Evolutionary conservation across 1,284 basidiomycete genomes (phyloP).

Genomic region (Athelia sp.): DNA sequence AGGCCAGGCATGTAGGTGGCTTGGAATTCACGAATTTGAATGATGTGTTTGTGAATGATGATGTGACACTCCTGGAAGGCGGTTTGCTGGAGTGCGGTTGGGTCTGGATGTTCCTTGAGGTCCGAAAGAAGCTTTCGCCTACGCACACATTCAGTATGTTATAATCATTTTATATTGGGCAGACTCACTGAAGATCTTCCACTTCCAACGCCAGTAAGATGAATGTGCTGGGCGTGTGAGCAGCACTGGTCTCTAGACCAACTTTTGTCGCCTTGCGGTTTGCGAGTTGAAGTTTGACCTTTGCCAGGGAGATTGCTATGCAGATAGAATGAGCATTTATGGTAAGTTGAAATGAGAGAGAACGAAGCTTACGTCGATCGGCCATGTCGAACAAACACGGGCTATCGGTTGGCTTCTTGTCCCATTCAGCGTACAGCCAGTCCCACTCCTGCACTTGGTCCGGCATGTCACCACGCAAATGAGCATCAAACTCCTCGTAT

Average conservation of each 20-base stretch:
- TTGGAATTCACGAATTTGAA: not conserved
- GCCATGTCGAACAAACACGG: not conserved
- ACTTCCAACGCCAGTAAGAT: not conserved
- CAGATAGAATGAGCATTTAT: not conserved
- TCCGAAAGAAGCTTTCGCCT: not conserved
- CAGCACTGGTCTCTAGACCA: not conserved
- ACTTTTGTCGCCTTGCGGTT: not conserved
- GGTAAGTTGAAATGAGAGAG: not conserved
- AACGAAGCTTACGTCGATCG: not conserved
- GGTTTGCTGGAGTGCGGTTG: not conserved
- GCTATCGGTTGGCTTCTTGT: not conserved
- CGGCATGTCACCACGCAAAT: not conserved
- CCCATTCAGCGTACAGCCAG: not conserved
- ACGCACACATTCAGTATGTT: not conserved
- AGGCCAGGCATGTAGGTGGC: not conserved
- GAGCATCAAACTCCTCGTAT: not conserved
- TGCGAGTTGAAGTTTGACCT: not conserved
- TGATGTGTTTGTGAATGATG: not conserved
- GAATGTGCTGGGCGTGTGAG: not conserved
- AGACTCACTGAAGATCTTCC: not conserved
- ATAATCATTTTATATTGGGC: not conserved
- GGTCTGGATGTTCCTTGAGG: not conserved
- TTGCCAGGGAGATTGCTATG: not conserved
- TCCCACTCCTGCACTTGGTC: not conserved
- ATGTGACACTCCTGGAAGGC: not conserved